Percentiles rank a stretch among this genome's conserved stretches.
Conservation (phyloP, 2,329 filamentous ascomycete species). For the Stachybotrys chlorohalonatus region DNA sequence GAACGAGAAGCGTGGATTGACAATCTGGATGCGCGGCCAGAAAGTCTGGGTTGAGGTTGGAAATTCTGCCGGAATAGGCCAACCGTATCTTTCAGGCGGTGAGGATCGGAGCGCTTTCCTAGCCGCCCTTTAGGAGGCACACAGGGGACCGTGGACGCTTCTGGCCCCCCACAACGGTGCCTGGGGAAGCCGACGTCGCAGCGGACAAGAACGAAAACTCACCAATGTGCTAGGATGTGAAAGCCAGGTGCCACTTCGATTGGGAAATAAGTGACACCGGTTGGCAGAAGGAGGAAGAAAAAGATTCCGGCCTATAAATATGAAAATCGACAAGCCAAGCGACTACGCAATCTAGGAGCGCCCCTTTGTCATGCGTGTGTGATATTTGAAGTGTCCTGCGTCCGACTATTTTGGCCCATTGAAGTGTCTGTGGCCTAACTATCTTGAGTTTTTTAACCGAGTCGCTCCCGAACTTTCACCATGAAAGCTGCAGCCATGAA, state of each 20-base stretch:
- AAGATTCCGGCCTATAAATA: neutral
- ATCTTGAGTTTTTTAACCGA: no score
- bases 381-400: neutral
- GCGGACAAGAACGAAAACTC: neutral
- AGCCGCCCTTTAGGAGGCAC: no score
- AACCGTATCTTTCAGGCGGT: neutral
- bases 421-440: no score
- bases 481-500: conserved; percentile 49
- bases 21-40: neutral
- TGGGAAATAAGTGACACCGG: neutral
- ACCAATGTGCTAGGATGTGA: neutral
- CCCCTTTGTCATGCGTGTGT: neutral
- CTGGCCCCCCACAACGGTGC: neutral
- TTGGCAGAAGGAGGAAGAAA: neutral
- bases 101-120: neutral
- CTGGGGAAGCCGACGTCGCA: neutral
- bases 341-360: neutral
- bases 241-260: neutral
- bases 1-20: neutral
- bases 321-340: neutral
- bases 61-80: neutral
- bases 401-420: neutral
- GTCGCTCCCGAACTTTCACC: neutral
- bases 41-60: neutral
- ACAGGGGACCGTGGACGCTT: neutral